These are phyloP conservation scores for Coprinopsis strossmayeri DNA, from an alignment of 768 basidiomycete genomes.

Conservation along the genomic window DNA sequence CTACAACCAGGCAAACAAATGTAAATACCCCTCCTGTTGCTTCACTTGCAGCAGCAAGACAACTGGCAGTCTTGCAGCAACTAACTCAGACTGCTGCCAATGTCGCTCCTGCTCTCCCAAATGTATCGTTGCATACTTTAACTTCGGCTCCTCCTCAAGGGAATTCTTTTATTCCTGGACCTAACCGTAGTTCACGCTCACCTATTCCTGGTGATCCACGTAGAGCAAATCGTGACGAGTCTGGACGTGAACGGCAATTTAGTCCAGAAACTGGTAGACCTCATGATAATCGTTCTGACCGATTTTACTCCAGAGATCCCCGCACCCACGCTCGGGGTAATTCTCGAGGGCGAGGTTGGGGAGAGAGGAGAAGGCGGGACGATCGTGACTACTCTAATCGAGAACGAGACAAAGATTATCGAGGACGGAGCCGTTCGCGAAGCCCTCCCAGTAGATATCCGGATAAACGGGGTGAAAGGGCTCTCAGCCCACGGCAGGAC, in stretches of 20 bases:
- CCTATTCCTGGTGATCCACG: slow-evolving; percentile 15
- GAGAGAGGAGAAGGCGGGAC: slow-evolving; percentile 36
- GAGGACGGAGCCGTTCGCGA: slow-evolving; percentile 61
- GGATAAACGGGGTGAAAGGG: slow-evolving; percentile 42
- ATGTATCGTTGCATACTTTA: slow-evolving; percentile 25
- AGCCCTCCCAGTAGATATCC: slow-evolving; percentile 62
- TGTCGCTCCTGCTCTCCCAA: slow-evolving; percentile 18
- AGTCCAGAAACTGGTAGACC: slow-evolving; percentile 44
- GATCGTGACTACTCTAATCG: slow-evolving; percentile 56
- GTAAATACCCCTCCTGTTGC: slow-evolving; percentile 40
- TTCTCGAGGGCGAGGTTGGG: slow-evolving; percentile 41
- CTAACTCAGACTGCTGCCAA: slow-evolving; percentile 53
- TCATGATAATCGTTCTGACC: slow-evolving; percentile 44
- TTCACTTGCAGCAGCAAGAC: slow-evolving; percentile 43
- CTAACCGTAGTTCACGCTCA: slow-evolving; percentile 30
- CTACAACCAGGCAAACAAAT: slow-evolving; percentile 47
- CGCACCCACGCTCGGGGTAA: slow-evolving; percentile 53
- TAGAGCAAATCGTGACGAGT: slow-evolving; percentile 36
- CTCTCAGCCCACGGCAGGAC: slow-evolving; percentile 44
- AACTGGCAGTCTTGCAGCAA: slow-evolving; percentile 72
- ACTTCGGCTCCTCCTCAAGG: slow-evolving; percentile 21
- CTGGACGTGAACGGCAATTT: slow-evolving; percentile 41
- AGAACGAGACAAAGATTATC: slow-evolving; percentile 41
- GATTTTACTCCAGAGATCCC: slow-evolving; percentile 24
- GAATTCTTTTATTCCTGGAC: slow-evolving; percentile 25